Conservation (phyloP, 179 eudicot genomes). For the Beta macrorhiza region DNA sequence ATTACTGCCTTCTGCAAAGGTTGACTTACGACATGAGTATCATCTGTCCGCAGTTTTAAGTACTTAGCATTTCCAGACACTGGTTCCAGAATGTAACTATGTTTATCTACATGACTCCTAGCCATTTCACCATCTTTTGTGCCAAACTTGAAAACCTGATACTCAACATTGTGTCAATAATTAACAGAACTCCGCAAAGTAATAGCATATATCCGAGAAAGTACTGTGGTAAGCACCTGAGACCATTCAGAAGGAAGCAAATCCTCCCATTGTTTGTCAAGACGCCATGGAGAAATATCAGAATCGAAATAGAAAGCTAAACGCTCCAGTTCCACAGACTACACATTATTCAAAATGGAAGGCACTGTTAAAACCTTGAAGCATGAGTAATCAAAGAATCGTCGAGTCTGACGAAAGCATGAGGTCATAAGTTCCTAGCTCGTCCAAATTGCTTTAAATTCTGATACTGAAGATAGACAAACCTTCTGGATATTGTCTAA, state of each 20-base stretch:
- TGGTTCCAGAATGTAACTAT: constrained; percentile 82
- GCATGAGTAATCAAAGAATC: neutral
- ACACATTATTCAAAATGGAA: constrained; percentile 19
- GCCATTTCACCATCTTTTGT: constrained; percentile 71
- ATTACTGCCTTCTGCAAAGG: constrained; percentile 77
- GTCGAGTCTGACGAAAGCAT: constrained; percentile 3
- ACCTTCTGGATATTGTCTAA: constrained; percentile 89
- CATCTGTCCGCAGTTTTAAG: constrained; percentile 58
- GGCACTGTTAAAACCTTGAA: neutral
- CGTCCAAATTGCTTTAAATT: neutral
- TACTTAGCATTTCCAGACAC: constrained; percentile 90
- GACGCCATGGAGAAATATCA: constrained; percentile 75
- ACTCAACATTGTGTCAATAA: constrained; percentile 15
- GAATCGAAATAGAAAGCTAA: constrained; percentile 89
- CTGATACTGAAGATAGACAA: constrained; percentile 9
- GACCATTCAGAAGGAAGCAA: constrained; percentile 85
- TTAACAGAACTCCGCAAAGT: neutral
- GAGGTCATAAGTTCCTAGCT: neutral
- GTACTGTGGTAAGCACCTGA: constrained; percentile 47
- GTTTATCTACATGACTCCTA: constrained; percentile 38
- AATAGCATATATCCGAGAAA: neutral
- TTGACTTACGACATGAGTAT: constrained; percentile 47
- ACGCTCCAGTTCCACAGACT: constrained; percentile 81
- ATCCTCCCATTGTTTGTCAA: constrained; percentile 80
- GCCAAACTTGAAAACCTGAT: constrained; percentile 81